Evolutionary conservation across 805 yeast genomes (phyloP), one percentile per base, ranked within the genome.

Genomic region (Candida chilensis): DNA sequence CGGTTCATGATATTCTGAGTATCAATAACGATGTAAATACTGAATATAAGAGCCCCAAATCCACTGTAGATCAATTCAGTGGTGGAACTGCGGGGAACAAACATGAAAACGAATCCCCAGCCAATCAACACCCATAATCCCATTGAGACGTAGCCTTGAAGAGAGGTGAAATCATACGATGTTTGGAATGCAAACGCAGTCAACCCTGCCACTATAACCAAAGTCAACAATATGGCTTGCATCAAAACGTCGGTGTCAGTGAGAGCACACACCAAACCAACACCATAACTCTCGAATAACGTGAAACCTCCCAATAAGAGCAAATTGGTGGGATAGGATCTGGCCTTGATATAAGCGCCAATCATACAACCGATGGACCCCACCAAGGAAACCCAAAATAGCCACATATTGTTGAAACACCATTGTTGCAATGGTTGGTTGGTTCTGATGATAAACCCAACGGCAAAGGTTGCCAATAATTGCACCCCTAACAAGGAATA

Each of bases 1-100:
- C 73, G 75, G 47, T 79, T 75, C 74, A 86, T 68, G 33, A 86
- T 72, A 41, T 74, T 50, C 53, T 86, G 95, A 14, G 95, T 86
- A 51, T 86, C 96, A 27, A 84, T 72, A 30, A 86, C 54, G 35
- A 87, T 67, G 47, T 79, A 85, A 4, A 75, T 71, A 10, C 78
- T 63, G 54, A 86, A 86, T 2, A 86, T 54, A 25, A 79, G 44
- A 4, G 94, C 92, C 16, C 92, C 94, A 27, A 78, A 48, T 37
- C 75, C 72, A 19, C 87, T 72, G 57, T 81, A 85, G 4, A 76
- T 54, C 38, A 80, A 50, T 42, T 82, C 87, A 28, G 71, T 53
- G n/a, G 64, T 60, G n/a, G 68, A 51, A 32, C 66, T 49, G 53
- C 66, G 65, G 21, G 84, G 68, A 48, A 85, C 69, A 53, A 86